These are phyloP conservation scores for Rhodotorula sp. DNA, from an alignment of 1,284 basidiomycete genomes.

Conservation along the genomic window DNA sequence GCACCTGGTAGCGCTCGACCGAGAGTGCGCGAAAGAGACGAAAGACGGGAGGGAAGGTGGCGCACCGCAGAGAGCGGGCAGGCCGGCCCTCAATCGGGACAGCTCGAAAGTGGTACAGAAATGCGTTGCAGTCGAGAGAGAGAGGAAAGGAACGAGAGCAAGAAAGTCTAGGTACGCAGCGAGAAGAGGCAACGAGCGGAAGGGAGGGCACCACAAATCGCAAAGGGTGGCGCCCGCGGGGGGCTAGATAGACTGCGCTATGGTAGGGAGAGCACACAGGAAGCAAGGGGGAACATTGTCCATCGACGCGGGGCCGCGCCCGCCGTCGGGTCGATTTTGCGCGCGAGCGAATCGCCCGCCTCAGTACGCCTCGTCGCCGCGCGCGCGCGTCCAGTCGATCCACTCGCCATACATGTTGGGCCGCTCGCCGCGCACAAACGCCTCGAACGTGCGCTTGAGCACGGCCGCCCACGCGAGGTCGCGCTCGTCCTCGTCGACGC, in stretches of 20 bases:
- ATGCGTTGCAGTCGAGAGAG: not conserved
- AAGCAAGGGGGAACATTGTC: too few relatives aligned
- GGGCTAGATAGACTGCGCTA: not conserved
- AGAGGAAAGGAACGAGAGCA: not conserved
- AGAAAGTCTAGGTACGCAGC: not conserved
- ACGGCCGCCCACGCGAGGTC: slow-evolving; percentile 89
- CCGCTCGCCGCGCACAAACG: slow-evolving; percentile 77
- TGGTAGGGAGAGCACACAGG: too few relatives aligned
- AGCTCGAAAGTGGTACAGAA: not conserved
- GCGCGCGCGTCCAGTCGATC: slow-evolving; percentile 33
- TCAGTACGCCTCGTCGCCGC: slow-evolving; percentile 4
- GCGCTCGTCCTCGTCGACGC: slow-evolving; percentile 54
- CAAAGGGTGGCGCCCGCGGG: too few relatives aligned
- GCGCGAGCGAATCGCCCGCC: not conserved
- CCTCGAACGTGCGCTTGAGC: slow-evolving; percentile 86
- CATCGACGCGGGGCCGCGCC: too few relatives aligned
- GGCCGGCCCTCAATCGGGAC: not conserved
- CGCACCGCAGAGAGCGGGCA: not conserved
- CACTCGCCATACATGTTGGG: slow-evolving; percentile 70
- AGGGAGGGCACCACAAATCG: too few relatives aligned
- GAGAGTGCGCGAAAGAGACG: not conserved
- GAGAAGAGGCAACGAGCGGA: too few relatives aligned
- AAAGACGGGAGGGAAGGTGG: not conserved
- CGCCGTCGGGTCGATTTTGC: too few relatives aligned
- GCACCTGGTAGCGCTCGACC: not conserved